Evolutionary conservation across 1,284 basidiomycete genomes (phyloP).

Genomic region (Trichosporon sp.): DNA sequence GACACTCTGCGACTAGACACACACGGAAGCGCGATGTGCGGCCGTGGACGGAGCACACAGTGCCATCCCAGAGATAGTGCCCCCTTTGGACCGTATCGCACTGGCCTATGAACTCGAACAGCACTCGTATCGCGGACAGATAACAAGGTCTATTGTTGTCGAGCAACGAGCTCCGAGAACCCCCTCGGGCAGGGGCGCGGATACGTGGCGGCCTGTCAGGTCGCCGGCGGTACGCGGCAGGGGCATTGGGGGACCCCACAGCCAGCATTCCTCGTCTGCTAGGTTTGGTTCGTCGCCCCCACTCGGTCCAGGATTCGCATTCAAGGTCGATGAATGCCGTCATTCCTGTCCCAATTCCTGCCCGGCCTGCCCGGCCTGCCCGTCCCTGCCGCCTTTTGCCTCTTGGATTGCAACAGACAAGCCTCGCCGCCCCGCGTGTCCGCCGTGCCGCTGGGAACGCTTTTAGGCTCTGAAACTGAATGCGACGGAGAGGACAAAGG

Average conservation of each 20-base stretch:
- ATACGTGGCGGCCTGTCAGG: slow-evolving; percentile 13
- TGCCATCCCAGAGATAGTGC: background rate
- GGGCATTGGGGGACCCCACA: slow-evolving; percentile 7
- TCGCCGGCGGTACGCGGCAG: slow-evolving; percentile 9
- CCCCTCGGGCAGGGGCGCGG: background rate
- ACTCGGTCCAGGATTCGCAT: slow-evolving; percentile 1
- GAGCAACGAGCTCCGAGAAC: background rate
- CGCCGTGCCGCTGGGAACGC: background rate
- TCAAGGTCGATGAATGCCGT: slow-evolving; percentile 11
- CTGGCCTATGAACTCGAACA: slow-evolving; percentile 5
- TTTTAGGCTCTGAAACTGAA: slow-evolving; percentile 3
- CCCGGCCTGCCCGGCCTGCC: background rate
- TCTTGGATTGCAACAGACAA: background rate
- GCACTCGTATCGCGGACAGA: background rate
- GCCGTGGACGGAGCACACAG: background rate
- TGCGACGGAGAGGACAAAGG: background rate
- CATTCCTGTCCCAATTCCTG: background rate
- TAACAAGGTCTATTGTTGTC: slow-evolving; percentile 6
- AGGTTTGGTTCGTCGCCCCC: slow-evolving; percentile 16
- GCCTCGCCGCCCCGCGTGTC: too few species aligned
- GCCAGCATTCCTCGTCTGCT: background rate
- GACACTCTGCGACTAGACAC: background rate
- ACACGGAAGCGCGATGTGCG: background rate
- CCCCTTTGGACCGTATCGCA: background rate
- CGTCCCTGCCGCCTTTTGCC: background rate